These are phyloP conservation scores for Myriosclerotinia duriaeana DNA, from an alignment of 2,329 filamentous ascomycete species.

Conservation along the genomic window DNA sequence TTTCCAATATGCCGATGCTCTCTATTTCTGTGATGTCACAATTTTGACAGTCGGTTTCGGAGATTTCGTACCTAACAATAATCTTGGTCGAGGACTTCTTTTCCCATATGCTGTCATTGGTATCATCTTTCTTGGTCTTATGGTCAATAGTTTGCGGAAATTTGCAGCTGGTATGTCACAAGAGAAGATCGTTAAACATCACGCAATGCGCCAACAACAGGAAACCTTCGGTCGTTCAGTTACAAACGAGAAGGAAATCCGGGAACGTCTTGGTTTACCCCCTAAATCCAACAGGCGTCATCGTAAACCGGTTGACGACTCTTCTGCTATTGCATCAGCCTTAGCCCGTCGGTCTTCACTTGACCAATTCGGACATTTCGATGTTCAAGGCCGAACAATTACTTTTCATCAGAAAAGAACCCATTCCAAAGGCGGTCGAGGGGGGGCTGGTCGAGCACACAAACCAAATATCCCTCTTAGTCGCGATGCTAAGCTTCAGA, in stretches of 20 bases:
- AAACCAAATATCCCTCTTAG: slow-evolving; percentile 28
- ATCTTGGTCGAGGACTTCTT: slow-evolving; percentile 57
- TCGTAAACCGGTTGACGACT: slow-evolving; percentile 21
- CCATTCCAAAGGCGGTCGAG: slow-evolving; percentile 34
- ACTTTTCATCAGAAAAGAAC: slow-evolving; percentile 40
- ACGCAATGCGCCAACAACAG: slow-evolving; percentile 54
- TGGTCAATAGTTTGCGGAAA: slow-evolving; percentile 63
- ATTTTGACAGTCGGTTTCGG: slow-evolving; percentile 62
- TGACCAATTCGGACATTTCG: slow-evolving; percentile 41
- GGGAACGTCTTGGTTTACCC: slow-evolving; percentile 43
- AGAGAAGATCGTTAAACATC: slow-evolving; percentile 61
- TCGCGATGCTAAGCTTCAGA: slow-evolving; percentile 36
- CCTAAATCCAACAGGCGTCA: slow-evolving; percentile 26
- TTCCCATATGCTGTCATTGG: slow-evolving; percentile 68
- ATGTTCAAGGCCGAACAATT: slow-evolving; percentile 41
- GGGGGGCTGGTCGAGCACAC: slow-evolving; percentile 32
- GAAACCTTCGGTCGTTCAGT: slow-evolving; percentile 55
- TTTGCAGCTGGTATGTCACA: slow-evolving; percentile 60
- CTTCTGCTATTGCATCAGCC: slow-evolving; percentile 37
- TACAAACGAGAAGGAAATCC: slow-evolving; percentile 51
- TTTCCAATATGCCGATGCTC: slow-evolving; percentile 59
- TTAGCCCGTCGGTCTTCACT: slow-evolving; percentile 34
- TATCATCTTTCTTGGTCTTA: slow-evolving; percentile 67
- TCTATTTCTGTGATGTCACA: slow-evolving; percentile 62
- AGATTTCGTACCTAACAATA: slow-evolving; percentile 56